Evolutionary conservation across 2,329 filamentous ascomycete species (phyloP).

Genomic region (Aspergillus terreus): DNA sequence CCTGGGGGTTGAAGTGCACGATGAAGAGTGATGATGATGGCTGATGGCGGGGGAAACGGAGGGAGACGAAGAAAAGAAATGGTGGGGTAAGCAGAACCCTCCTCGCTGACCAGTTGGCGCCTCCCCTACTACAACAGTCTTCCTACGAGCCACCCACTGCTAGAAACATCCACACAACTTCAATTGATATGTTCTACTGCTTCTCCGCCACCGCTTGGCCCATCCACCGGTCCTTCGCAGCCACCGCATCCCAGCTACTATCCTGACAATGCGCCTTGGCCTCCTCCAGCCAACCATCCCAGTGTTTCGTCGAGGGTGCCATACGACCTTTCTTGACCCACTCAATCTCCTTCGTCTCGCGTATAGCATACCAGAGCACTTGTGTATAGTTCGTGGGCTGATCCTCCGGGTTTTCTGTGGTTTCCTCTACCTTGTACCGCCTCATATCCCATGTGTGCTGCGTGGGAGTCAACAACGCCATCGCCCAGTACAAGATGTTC

Average conservation of each 20-base stretch:
- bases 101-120: too few species aligned
- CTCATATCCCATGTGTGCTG: slow-evolving; percentile 56
- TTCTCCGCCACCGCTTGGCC: background rate
- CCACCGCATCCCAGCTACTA: slow-evolving; percentile 1
- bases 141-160: too few species aligned
- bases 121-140: too few species aligned
- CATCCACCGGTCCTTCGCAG: slow-evolving; percentile 4
- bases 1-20: background rate
- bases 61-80: background rate
- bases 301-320: slow-evolving; percentile 51
- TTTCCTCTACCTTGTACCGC: slow-evolving; percentile 41
- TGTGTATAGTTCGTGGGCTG: slow-evolving; percentile 46
- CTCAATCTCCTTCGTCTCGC: slow-evolving; percentile 49
- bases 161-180: background rate
- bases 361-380: slow-evolving; percentile 58
- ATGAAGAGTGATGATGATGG: background rate
- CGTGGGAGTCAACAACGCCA: slow-evolving; percentile 47
- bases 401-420: slow-evolving; percentile 18
- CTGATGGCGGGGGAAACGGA: background rate
- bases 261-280: slow-evolving; percentile 12
- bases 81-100: too few species aligned
- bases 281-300: slow-evolving; percentile 51
- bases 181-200: background rate
- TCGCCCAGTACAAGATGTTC: slow-evolving; percentile 58
- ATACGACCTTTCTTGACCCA: slow-evolving; percentile 54